Evolutionary conservation across 2,329 filamentous ascomycete species (phyloP).

Genomic region (Apiospora arundinis): DNA sequence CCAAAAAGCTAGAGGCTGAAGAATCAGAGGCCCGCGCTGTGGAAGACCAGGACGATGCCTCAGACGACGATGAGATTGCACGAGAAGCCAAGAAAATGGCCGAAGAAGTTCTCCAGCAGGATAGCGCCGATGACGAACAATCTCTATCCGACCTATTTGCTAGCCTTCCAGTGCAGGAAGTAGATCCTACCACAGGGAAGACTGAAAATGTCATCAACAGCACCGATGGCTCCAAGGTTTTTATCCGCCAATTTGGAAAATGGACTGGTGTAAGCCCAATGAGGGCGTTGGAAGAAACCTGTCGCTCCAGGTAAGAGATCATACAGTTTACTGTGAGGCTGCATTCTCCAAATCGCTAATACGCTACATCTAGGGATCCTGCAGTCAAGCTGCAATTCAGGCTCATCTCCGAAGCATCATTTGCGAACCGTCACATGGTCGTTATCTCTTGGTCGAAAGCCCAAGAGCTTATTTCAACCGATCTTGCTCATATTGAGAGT

Average conservation of each 20-base stretch:
- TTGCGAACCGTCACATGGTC: constrained; percentile 77
- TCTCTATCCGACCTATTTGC: constrained; percentile 63
- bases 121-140: constrained; percentile 60
- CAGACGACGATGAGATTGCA: constrained; percentile 54
- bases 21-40: constrained; percentile 43
- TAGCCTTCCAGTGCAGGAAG: constrained; percentile 65
- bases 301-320: constrained; percentile 69
- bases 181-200: constrained; percentile 64
- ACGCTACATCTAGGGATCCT: constrained; percentile 65
- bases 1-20: constrained; percentile 49
- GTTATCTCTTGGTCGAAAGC: constrained; percentile 80
- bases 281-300: constrained; percentile 84
- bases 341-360: neutral
- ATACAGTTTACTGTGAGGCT: neutral
- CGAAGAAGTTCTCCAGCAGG: constrained; percentile 60
- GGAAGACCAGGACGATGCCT: constrained; percentile 38
- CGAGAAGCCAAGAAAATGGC: constrained; percentile 65
- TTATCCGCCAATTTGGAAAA: constrained; percentile 84
- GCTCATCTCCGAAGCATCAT: constrained; percentile 74
- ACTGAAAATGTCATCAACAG: constrained; percentile 61
- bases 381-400: constrained; percentile 71
- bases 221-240: constrained; percentile 60
- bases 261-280: constrained; percentile 78
- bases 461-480: constrained; percentile 55
- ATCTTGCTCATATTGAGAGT: constrained; percentile 52